Evolutionary conservation across 1,139 yeast genomes (phyloP).

Genomic region (Candida pseudoviswanathii): DNA sequence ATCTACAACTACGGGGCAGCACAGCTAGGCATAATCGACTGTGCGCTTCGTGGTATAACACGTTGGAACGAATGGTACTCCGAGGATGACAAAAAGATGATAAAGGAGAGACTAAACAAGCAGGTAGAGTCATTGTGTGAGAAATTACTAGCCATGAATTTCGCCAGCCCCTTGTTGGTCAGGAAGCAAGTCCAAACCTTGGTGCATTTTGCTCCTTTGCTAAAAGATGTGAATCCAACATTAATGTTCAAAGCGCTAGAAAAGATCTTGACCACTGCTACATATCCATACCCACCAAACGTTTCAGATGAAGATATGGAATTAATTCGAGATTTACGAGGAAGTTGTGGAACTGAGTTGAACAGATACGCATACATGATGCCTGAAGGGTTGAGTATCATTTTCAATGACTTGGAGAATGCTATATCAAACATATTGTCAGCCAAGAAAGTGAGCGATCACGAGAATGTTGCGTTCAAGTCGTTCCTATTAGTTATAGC

Average conservation of each 20-base stretch:
- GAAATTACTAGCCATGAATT: conserved; percentile 70
- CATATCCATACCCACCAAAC: conserved; percentile 74
- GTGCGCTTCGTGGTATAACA: conserved; percentile 89
- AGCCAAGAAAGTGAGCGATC: conserved; percentile 75
- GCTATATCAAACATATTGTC: conserved; percentile 75
- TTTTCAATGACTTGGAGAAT: conserved; percentile 77
- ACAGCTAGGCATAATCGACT: conserved; percentile 85
- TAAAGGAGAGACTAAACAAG: conserved; percentile 56
- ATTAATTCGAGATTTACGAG: conserved; percentile 80
- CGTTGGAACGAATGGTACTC: conserved; percentile 95
- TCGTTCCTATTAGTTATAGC: conserved; percentile 90
- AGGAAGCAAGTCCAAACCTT: conserved; percentile 89
- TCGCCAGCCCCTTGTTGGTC: conserved; percentile 77
- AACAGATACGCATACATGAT: conserved; percentile 90
- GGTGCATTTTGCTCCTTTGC: conserved; percentile 94
- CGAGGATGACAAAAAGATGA: conserved; percentile 61
- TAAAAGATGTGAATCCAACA: conserved; percentile 66
- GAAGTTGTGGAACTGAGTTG: conserved; percentile 92
- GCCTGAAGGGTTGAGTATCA: conserved; percentile 85
- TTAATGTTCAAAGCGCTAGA: conserved; percentile 84
- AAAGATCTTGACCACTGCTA: conserved; percentile 84
- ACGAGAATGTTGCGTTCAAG: conserved; percentile 91
- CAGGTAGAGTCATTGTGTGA: conserved; percentile 79
- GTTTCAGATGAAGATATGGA: conserved; percentile 76
- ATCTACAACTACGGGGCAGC: conserved; percentile 77